phyloP scores from a whole-genome alignment of 2,329 filamentous ascomycete genomes.

The Nigrograna mackinnonii region DNA sequence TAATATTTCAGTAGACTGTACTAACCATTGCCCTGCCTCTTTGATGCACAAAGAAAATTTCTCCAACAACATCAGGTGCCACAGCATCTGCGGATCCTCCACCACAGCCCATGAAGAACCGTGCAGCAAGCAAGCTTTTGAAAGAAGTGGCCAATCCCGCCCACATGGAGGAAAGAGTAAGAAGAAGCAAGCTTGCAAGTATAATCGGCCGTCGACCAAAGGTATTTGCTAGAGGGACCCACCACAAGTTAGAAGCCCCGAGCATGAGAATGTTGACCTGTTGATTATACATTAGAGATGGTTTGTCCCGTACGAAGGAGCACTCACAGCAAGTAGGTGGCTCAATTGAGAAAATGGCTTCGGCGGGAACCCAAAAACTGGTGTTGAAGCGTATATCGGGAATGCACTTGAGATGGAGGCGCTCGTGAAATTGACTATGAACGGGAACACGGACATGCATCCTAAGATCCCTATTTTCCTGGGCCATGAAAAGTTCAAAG shows the following conservation, averaged over 20 bases:
- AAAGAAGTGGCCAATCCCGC: conserved; percentile 42
- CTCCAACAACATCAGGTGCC: conserved; percentile 45
- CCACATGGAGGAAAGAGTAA: conserved; percentile 42
- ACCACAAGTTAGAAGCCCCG: conserved; percentile 44
- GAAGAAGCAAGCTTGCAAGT: conserved; percentile 38
- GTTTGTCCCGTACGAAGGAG: neutral
- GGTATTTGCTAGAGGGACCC: conserved; percentile 46
- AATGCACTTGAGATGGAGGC: conserved; percentile 41
- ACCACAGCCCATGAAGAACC: conserved; percentile 42
- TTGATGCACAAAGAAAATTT: conserved; percentile 48
- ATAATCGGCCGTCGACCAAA: conserved; percentile 45
- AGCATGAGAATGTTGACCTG: conserved; percentile 37
- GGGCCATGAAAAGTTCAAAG: conserved; percentile 43
- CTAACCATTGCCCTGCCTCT: conserved; percentile 44
- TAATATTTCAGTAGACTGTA: neutral
- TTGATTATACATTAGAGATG: neutral
- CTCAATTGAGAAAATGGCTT: conserved; percentile 35
- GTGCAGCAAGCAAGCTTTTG: conserved; percentile 40
- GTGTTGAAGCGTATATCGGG: conserved; percentile 35
- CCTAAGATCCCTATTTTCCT: conserved; percentile 39
- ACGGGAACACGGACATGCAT: conserved; percentile 43
- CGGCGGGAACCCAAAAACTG: conserved; percentile 31
- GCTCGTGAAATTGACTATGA: conserved; percentile 42
- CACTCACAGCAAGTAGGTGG: conserved; percentile 42
- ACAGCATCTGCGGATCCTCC: conserved; percentile 43